These are phyloP conservation scores for Phytophthora fragariae DNA, from an alignment of 352 stramenopile species.

Conservation along the genomic window DNA sequence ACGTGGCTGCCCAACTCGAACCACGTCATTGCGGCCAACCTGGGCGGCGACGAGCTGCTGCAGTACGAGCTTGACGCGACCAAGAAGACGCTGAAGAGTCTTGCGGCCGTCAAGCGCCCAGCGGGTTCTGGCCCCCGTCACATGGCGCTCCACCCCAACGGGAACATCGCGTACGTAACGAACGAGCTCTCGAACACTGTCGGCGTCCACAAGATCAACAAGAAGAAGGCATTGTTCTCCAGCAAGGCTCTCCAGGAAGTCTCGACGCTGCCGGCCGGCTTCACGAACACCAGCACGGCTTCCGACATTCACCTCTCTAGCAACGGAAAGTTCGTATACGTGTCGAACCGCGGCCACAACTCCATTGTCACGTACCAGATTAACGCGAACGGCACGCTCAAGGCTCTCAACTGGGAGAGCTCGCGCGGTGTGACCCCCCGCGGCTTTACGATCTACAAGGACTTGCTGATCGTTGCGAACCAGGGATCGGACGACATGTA, in stretches of 20 bases:
- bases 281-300: slow-evolving; percentile 34
- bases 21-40: slow-evolving; percentile 55
- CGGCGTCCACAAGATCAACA: slow-evolving; percentile 56
- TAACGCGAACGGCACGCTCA: slow-evolving; percentile 42
- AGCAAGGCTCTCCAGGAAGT: slow-evolving; percentile 48
- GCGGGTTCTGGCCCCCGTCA: slow-evolving; percentile 64
- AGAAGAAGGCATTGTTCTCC: slow-evolving; percentile 30
- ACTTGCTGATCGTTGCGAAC: slow-evolving; percentile 66
- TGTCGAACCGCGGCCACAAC: slow-evolving; percentile 71
- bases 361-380: slow-evolving; percentile 63
- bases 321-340: slow-evolving; percentile 62
- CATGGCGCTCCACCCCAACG: slow-evolving; percentile 59
- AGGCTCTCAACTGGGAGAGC: slow-evolving; percentile 42
- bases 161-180: slow-evolving; percentile 56
- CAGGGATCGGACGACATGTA: slow-evolving; percentile 59
- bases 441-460: slow-evolving; percentile 49
- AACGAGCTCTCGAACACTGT: slow-evolving; percentile 70
- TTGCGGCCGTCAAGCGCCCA: slow-evolving; percentile 28
- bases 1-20: slow-evolving; percentile 56
- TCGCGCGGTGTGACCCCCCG: slow-evolving; percentile 53
- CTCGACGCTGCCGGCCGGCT: slow-evolving; percentile 55
- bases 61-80: slow-evolving; percentile 54
- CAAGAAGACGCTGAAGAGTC: slow-evolving; percentile 46
- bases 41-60: slow-evolving; percentile 66
- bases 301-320: slow-evolving; percentile 61